Base-by-base conservation (phyloP, 2,329 filamentous ascomycete species). In the Diaporthe eres region DNA sequence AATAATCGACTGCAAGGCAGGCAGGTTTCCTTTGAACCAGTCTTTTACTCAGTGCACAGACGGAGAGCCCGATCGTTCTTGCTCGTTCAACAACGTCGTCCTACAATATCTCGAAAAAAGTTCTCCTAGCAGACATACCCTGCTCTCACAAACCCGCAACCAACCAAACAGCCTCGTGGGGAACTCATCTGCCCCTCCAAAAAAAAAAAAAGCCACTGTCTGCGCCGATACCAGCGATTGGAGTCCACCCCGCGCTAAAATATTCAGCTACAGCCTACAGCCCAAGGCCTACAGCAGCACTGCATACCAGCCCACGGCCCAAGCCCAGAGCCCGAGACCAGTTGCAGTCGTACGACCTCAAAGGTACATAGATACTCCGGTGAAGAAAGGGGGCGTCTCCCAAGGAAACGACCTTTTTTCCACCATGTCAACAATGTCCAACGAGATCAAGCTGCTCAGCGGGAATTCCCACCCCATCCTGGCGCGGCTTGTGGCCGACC, bases 401-500 rank as follows among this genome's bases (percentile, higher is more conserved):
- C 44, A 12, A 44, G 61, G 75, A 44, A 57, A 61, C 44, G 39
- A 57, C 42, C 65, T 58, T 47, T 57, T 51, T 34, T 65, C 65
- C 76, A 76, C 71, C 60, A 77, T 77, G 76, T 74, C 74, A 65
- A 76, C 74, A 53, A 88, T 88, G 86, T 86, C 87, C 67, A 88
- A 89, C 84, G 87, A 88, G 81, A 88, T 89, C 83, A 89, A 88
- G 82, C 84, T 88, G 79, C 84, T 88, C 77, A 88, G 86, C 81
- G 84, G 83, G 78, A 85, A 85, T 51, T 76, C 74, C 60, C 76
- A 77, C 67, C 76, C 76, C 61, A 68, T 76, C 51, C 74, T 78
- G 61, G 72, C 76, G 68, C 71, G 77, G 75, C 76, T 78, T 80
- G 85, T 87, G 76, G 86, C 86, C 71, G 83, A 82, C 74, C 84